These are phyloP conservation scores for Tolypocladium capitatum DNA, from an alignment of 2,329 filamentous ascomycete genomes.

Conservation along the genomic window DNA sequence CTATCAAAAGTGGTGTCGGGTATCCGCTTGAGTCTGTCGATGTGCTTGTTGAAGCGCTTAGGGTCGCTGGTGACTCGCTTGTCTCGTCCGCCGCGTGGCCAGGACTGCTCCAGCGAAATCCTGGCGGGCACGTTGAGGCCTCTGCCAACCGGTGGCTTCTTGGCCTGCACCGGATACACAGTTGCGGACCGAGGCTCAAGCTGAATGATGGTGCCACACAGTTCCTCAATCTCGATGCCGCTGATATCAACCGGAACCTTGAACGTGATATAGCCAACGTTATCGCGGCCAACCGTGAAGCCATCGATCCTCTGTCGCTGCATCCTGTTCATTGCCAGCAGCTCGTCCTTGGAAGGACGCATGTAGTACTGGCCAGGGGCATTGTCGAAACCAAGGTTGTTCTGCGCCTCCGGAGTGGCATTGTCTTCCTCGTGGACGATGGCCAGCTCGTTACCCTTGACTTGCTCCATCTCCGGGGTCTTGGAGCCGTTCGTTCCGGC, in stretches of 20 bases:
- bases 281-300: slow-evolving; percentile 72
- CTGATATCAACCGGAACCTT: slow-evolving; percentile 72
- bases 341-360: slow-evolving; percentile 58
- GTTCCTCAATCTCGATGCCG: slow-evolving; percentile 63
- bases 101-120: slow-evolving; percentile 84
- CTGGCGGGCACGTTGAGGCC: slow-evolving; percentile 84
- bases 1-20: slow-evolving; percentile 67
- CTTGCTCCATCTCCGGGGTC: slow-evolving; percentile 55
- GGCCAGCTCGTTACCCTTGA: slow-evolving; percentile 62
- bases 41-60: slow-evolving; percentile 64
- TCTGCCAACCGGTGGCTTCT: slow-evolving; percentile 74
- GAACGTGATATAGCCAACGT: slow-evolving; percentile 73
- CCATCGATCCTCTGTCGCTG: slow-evolving; percentile 61
- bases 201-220: slow-evolving; percentile 63
- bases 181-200: slow-evolving; percentile 70
- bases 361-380: slow-evolving; percentile 77
- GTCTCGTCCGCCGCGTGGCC: slow-evolving; percentile 56
- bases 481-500: slow-evolving; percentile 17
- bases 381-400: slow-evolving; percentile 21
- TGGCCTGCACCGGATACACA: slow-evolving; percentile 64
- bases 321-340: slow-evolving; percentile 66
- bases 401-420: slow-evolving; percentile 15
- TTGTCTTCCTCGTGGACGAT: slow-evolving; percentile 61
- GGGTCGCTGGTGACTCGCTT: slow-evolving; percentile 40
- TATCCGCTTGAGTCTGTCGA: slow-evolving; percentile 68